Conservation (phyloP, 2,329 filamentous ascomycete species). For the Emmonsiellopsis sp. region DNA sequence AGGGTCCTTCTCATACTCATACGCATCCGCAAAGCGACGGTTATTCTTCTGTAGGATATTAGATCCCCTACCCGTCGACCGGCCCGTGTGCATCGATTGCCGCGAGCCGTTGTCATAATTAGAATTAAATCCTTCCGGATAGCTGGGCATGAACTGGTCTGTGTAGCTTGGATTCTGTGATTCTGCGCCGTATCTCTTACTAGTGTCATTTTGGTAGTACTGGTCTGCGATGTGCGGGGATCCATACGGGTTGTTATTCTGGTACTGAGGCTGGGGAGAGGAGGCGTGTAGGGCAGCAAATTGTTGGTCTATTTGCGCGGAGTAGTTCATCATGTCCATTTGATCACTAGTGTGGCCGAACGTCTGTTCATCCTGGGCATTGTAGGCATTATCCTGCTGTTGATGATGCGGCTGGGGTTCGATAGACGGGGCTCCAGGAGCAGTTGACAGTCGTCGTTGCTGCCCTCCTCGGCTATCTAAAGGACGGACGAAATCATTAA, state of each 20-base stretch:
- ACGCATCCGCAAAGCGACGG: constrained; percentile 77
- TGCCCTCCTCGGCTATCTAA: constrained; percentile 14
- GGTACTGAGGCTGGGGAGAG: constrained; percentile 20
- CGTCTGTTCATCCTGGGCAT: constrained; percentile 18
- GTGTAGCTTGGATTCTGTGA: constrained; percentile 21
- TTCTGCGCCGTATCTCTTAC: constrained; percentile 9
- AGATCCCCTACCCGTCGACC: constrained; percentile 27
- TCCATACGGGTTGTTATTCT: constrained; percentile 6
- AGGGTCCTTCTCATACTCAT: constrained; percentile 56
- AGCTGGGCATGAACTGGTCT: constrained; percentile 25
- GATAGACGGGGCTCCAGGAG: constrained; percentile 13
- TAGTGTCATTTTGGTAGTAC: constrained; percentile 20
- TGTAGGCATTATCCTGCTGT: constrained; percentile 12
- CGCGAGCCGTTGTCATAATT: constrained; percentile 29
- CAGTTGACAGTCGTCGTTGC: constrained; percentile 27
- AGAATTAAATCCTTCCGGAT: constrained; percentile 42
- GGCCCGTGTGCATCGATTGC: constrained; percentile 34
- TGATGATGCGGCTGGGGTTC: background rate
- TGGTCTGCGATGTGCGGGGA: constrained; percentile 1
- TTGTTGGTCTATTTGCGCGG: constrained; percentile 32
- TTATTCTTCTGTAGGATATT: constrained; percentile 74
- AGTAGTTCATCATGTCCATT: constrained; percentile 26
- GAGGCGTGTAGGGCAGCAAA: constrained; percentile 29
- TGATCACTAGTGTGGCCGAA: background rate
- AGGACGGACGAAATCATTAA: constrained; percentile 14